Evolutionary conservation across 495 filamentous ascomycete species (phyloP), one percentile per base, ranked within the genome.

Genomic region (Podospora anserina): DNA sequence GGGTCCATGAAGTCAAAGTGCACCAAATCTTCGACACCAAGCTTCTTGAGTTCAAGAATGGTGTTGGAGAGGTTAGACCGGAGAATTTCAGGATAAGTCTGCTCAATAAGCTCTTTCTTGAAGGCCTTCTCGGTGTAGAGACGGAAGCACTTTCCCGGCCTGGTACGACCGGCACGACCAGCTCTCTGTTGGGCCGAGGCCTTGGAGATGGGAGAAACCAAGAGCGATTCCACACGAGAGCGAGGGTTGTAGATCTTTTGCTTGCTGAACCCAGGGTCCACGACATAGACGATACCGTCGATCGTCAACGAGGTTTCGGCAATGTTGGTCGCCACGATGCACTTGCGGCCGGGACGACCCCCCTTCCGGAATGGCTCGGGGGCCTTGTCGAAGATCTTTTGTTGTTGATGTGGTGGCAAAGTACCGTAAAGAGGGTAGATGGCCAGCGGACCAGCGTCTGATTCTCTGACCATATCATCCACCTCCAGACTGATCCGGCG

Each of bases 181-280:
- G 96, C 96, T 80, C 96, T 85, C 79, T 99, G 96, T 72, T 97
- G 93, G 0, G 96, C 96, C n/a, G 95, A 98, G 15, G 96, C 96
- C 80, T 96, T 97, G 39, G 94, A 97, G 65, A 98, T 98, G 4
- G 96, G 91, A 15, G 96, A 97, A 5, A 99, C 94, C 5, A 99
- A 82, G 2, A 99, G 83, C 0, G 96, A 98, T 78, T 99, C 96
- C 55, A 98, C 94, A 75, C 96, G 91, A 66, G 97, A 92, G 64
- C 96, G 89, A 27, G 96, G 94, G 75, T 98, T 97, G 85, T 98
- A 99, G 70, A 99, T 93, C 81, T 99, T 99, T 77, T 99, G 96
- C 84, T 99, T 99, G 78, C 92, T 96, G 82, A 99, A 99, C 23
- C 96, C 96, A 6, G 96, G 95, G 76, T 99, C 96, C 9, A 99